Evolutionary conservation across 768 basidiomycete species (phyloP), one percentile per base, ranked within the genome.

Genomic region (Auricularia auricula-judae): DNA sequence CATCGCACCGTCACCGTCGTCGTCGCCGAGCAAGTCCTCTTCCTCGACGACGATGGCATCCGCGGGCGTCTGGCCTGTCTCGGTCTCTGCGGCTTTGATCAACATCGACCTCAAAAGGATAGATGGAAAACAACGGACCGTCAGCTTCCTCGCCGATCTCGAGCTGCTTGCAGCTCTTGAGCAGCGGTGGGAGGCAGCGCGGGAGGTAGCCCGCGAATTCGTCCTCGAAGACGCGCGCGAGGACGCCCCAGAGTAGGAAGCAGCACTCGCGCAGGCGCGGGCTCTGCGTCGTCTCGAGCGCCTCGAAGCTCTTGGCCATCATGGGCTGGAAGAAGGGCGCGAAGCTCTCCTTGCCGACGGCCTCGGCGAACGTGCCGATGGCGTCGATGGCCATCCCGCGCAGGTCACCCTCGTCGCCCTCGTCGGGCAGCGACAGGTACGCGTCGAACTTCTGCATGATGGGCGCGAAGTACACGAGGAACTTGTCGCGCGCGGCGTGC

Each of bases 301-400:
- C 94, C 67, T 89, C 83, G 81, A 98, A 94, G 2, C 95, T 93
- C 68, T 91, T 88, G 73, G 86, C 85, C 97, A 99, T 98, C 83
- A 96, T 85, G 65, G 92, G 87, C n/a, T 86, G 81, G 80, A 96
- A 97, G 84, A 89, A 98, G 18, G 94, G 95, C 39, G 91, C 81
- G 87, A 98, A 99, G 35, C 86, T 79, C 14, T 98, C 95, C 72
- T 87, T 85, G 67, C 97, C 96, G 66, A 98, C 92, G 7, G 96
- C 93, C 76, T 98, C 96, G 14, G 97, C 92, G 70, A 99, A 93
- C 0, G 97, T 98, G 62, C 97, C 97, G 66, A 98, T 87, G n/a
- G 97, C 93, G 76, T 98, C 97, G 86, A 97, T 97, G 11, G 96
- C 89, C 72, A 98, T 95, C 43, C 97, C 96, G 65, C 96, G 91